A percentile compares a stretch with the other conserved stretches of the same genome.
phyloP scores from a whole-genome alignment of 768 basidiomycete species.

The Hydnomerulius pinastri region DNA sequence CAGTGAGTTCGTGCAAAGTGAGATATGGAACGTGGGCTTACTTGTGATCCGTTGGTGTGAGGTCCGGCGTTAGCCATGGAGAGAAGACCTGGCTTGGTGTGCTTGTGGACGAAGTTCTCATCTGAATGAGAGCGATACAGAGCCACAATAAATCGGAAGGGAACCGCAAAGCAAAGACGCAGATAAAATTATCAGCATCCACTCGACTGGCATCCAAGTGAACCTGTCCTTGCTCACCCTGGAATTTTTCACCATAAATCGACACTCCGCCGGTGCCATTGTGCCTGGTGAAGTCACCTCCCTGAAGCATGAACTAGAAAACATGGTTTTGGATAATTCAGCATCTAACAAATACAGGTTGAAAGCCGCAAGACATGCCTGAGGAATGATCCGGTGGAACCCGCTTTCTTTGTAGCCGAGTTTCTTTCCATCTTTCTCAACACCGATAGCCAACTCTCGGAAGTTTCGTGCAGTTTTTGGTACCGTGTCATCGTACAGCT shows the following conservation, averaged over 20 bases:
- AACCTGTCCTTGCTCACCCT: slow-evolving; percentile 43
- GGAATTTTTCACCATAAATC: slow-evolving; percentile 82
- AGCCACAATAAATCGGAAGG: not conserved
- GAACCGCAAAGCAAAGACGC: not conserved
- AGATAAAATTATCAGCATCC: not conserved
- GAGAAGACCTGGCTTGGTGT: slow-evolving; percentile 64
- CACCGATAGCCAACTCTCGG: slow-evolving; percentile 70
- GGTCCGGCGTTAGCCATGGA: slow-evolving; percentile 90
- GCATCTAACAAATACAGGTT: not conserved
- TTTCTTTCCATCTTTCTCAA: slow-evolving; percentile 43
- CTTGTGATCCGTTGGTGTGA: slow-evolving; percentile 81
- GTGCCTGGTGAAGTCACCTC: slow-evolving; percentile 78
- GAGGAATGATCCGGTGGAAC: slow-evolving; percentile 77
- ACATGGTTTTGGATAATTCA: not conserved
- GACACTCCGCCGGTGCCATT: slow-evolving; percentile 85
- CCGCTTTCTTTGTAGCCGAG: slow-evolving; percentile 70
- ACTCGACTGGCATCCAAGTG: not conserved
- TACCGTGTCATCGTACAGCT: slow-evolving; percentile 80
- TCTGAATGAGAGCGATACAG: slow-evolving; percentile 36
- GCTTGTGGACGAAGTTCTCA: slow-evolving; percentile 70
- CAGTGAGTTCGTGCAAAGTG: not conserved
- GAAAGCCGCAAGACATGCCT: slow-evolving; percentile 36
- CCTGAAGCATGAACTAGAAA: slow-evolving; percentile 78
- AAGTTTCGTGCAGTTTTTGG: slow-evolving; percentile 83
- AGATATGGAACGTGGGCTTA: slow-evolving; percentile 23